These are phyloP conservation scores for Stereocaulon alpinum DNA, from an alignment of 495 filamentous ascomycete genomes.

Conservation along the genomic window DNA sequence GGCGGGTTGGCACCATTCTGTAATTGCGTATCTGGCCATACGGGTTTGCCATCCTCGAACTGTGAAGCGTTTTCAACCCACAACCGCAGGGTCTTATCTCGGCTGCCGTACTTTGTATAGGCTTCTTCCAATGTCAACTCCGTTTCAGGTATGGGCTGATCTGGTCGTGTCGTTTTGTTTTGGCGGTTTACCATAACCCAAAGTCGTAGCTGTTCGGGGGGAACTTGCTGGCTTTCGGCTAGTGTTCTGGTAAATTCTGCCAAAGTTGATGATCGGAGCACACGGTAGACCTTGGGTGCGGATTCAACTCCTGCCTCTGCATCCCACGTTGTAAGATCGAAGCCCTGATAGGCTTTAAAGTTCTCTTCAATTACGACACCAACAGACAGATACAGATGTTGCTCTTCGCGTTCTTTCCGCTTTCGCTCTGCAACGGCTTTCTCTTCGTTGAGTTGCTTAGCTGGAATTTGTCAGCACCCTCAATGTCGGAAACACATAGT, in stretches of 20 bases:
- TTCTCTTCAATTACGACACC: constrained; percentile 69
- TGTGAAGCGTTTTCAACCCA: constrained; percentile 73
- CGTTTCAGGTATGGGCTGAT: constrained; percentile 67
- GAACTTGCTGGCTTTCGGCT: constrained; percentile 51
- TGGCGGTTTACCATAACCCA: constrained; percentile 99
- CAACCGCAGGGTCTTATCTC: constrained; percentile 63
- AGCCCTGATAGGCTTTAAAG: constrained; percentile 70
- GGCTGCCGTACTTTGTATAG: constrained; percentile 54
- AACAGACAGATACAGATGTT: constrained; percentile 79
- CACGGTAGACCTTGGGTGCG: constrained; percentile 49
- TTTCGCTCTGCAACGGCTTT: constrained; percentile 58
- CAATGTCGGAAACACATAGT: not conserved
- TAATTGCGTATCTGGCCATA: constrained; percentile 51
- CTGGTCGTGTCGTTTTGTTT: constrained; percentile 89
- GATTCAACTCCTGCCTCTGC: constrained; percentile 38
- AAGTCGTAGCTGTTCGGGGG: constrained; percentile 57
- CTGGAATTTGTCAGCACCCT: constrained; percentile 36
- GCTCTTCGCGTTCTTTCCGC: constrained; percentile 82
- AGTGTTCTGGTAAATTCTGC: constrained; percentile 59
- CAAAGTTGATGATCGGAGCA: constrained; percentile 63
- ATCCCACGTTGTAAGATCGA: constrained; percentile 72
- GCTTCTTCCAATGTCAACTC: constrained; percentile 79
- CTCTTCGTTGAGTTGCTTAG: constrained; percentile 68
- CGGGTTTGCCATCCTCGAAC: constrained; percentile 52
- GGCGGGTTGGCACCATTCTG: constrained; percentile 40